phyloP scores from a whole-genome alignment of 2,329 filamentous ascomycete genomes.

The Lachnum nothofagi region DNA sequence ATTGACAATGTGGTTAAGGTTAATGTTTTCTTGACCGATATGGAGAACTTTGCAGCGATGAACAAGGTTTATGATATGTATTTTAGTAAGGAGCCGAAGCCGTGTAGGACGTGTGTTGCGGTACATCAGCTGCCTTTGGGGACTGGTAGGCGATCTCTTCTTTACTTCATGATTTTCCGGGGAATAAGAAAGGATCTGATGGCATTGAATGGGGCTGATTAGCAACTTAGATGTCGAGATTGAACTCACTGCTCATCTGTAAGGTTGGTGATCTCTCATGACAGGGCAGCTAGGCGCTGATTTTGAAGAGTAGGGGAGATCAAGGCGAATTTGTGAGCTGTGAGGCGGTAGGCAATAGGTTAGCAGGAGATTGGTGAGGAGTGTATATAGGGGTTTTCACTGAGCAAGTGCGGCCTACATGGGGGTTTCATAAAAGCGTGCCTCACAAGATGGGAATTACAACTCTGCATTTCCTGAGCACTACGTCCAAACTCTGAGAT shows the following conservation, averaged over 20 bases:
- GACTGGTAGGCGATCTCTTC: constrained; percentile 22
- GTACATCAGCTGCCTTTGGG: constrained; percentile 46
- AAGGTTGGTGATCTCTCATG: constrained; percentile 13
- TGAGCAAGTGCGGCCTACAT: too few species aligned
- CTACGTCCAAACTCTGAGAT: too few species aligned
- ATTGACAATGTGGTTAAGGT: constrained; percentile 61
- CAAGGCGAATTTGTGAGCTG: not conserved
- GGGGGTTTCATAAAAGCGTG: too few species aligned
- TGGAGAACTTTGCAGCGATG: constrained; percentile 58
- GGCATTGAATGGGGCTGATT: not conserved
- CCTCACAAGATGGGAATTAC: too few species aligned
- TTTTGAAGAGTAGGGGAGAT: not conserved
- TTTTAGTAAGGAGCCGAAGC: constrained; percentile 42
- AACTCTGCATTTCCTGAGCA: too few species aligned
- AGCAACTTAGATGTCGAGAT: constrained; percentile 43
- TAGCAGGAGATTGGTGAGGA: not conserved
- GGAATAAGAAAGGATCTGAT: too few species aligned
- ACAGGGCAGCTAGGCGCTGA: not conserved
- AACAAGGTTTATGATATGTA: constrained; percentile 52
- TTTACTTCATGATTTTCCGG: too few species aligned
- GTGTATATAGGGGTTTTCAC: not conserved
- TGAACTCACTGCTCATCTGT: constrained; percentile 43
- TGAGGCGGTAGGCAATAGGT: not conserved
- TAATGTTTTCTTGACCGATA: constrained; percentile 60
- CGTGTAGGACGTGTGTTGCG: constrained; percentile 47